Evolutionary conservation across 2,329 filamentous ascomycete genomes (phyloP), one percentile per base, ranked within the genome.

Genomic region (Aureobasidium uvarum): DNA sequence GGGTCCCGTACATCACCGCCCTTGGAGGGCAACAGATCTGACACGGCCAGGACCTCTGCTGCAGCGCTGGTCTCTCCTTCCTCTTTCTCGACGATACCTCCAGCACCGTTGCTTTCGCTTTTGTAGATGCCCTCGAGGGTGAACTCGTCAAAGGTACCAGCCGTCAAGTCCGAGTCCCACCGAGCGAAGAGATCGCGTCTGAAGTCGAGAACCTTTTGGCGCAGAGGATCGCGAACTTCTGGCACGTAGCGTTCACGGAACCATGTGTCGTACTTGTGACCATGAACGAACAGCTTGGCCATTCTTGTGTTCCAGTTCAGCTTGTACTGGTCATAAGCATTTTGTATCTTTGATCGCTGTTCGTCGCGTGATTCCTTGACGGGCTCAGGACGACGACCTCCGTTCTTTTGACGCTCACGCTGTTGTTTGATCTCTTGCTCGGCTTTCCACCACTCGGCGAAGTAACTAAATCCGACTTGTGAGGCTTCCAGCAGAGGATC

Each of bases 221-320:
- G 88, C 72, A 97, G 86, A 1, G 85, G 83, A 69, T 93, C 88
- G 62, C 91, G 84, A 64, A 94, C 86, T 70, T 95, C 91, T 0
- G 91, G 86, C 36, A 96, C 88, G 72, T 99, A 99, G 74, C 92
- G 88, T 78, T 99, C 95, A 71, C 89, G 91, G 80, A 99, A 99
- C 95, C 95, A 99, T 75, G 99, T 94, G 76, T 99, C 95, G 50
- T 88, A 87, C 75, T 96, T 96, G 78, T 99, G 95, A 71, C 92
- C 89, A 58, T 89, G 86, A 48, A 99, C 95, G 75, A 99, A 99
- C 1, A 85, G 83, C 69, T 92, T 88, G 0, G 95, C 93, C 89
- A 96, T 94, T 70, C 85, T 84, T 20, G 67, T 65, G 54, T 68
- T 68, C 67, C 67, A 68, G 23, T 67, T 66, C 25, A 68, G 59